A percentile compares a stretch with the other conserved stretches of the same genome.
phyloP scores from a whole-genome alignment of 371 early-diverging fungal species.

The Rhizopus arrhizus region DNA sequence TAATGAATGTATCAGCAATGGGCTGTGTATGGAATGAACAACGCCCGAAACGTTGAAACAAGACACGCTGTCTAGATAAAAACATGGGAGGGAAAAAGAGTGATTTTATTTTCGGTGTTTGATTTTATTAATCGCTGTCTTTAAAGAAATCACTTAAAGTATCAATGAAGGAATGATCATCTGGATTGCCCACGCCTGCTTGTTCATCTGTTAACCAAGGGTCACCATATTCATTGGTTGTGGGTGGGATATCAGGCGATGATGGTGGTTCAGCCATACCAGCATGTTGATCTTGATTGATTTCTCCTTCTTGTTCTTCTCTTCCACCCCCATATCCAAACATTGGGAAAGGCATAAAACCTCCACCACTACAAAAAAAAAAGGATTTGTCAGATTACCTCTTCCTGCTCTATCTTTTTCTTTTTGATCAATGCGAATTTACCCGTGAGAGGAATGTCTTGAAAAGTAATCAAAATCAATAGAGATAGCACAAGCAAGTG shows the following conservation, averaged over 20 bases:
- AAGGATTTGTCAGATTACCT: not conserved
- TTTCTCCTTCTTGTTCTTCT: constrained; percentile 13
- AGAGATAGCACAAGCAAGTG: constrained; percentile 82
- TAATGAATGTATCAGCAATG: constrained; percentile 15
- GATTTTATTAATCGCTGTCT: constrained; percentile 9
- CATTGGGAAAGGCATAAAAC: constrained; percentile 50
- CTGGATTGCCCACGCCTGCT: constrained; percentile 45
- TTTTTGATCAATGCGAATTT: constrained; percentile 8
- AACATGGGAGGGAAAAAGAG: constrained; percentile 6
- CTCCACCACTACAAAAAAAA: constrained; percentile 29
- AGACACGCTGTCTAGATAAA: not conserved
- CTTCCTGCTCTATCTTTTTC: not conserved
- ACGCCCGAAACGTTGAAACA: not conserved
- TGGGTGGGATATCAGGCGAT: constrained; percentile 17
- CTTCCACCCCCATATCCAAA: constrained; percentile 44
- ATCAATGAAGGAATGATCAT: constrained; percentile 32
- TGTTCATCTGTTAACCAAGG: constrained; percentile 47
- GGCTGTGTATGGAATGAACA: constrained; percentile 15
- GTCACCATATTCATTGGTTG: constrained; percentile 39
- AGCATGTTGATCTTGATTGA: not conserved
- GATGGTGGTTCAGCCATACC: constrained; percentile 1
- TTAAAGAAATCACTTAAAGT: constrained; percentile 29
- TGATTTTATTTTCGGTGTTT: not conserved
- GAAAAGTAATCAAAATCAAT: constrained; percentile 93
- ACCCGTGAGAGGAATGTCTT: constrained; percentile 72